Conservation (phyloP, 176 grass and related monocot species). For the Lolium multiflorum region DNA sequence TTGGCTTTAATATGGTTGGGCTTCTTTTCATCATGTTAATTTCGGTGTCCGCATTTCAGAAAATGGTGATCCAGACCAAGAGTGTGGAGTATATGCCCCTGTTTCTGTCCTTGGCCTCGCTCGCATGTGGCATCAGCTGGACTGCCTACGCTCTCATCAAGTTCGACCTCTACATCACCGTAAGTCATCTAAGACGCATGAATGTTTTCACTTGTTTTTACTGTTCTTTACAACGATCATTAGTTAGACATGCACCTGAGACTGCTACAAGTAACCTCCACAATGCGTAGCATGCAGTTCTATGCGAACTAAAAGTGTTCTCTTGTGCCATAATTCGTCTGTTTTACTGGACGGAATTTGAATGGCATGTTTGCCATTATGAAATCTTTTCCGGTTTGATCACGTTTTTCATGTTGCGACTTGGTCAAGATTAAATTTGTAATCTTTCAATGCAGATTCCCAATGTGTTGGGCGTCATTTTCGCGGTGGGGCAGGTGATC, state of each 20-base stretch:
- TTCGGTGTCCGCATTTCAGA: slow-evolving; percentile 45
- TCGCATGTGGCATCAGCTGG: slow-evolving; percentile 91
- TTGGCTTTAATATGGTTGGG: not conserved
- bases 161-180: slow-evolving; percentile 94
- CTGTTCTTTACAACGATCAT: not conserved
- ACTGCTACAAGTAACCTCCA: not conserved
- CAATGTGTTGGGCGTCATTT: slow-evolving; percentile 71
- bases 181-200: slow-evolving; percentile 38
- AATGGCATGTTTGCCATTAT: no score
- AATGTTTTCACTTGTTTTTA: not conserved
- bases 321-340: no score
- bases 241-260: not conserved
- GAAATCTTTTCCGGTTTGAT: not conserved
- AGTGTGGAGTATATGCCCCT: slow-evolving; percentile 62
- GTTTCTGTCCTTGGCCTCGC: slow-evolving; percentile 67
- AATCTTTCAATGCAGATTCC: slow-evolving; percentile 61
- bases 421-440: not conserved
- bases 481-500: slow-evolving; percentile 70
- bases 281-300: not conserved
- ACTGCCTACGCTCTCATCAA: slow-evolving; percentile 92
- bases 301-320: not conserved
- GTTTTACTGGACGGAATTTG: no score
- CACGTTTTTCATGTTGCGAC: not conserved
- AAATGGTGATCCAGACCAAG: slow-evolving; percentile 98
- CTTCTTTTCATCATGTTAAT: not conserved